Evolutionary conservation across 2,329 filamentous ascomycete genomes (phyloP), one percentile per base, ranked within the genome.

Genomic region (Xylariaceae sp.): DNA sequence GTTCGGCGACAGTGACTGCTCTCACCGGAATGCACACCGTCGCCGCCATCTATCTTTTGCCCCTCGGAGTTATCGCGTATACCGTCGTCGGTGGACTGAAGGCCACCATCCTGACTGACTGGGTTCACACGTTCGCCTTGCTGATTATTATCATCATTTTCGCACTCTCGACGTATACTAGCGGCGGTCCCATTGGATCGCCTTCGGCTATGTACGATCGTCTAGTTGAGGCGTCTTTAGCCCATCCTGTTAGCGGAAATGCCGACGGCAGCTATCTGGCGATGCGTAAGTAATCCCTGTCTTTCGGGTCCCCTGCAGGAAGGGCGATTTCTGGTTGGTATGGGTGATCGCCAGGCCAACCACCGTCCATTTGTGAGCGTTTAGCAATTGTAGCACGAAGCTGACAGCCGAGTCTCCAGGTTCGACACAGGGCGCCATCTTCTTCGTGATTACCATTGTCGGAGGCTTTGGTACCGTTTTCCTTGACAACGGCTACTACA

Each of bases 401-500:
- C 53, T 58, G 22, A 60, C 34, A 2, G 30, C 21, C 36, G 18
- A n/a, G n/a, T 21, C 13, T 39, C 1, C 10, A 61, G 59, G 55
- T 22, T 90, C 86, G 1, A 82, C 80, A 54, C 85, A 92, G 63
- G 91, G 91, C 5, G 88, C 83, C 39, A 88, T 94, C 56, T 95
- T 95, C 76, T 95, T 95, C 70, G 84, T 95, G 36, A 95, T 95
- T 72, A 95, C 95, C 71, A 86, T 89, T 45, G 86, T 92, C 34
- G 89, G 89, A 39, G 92, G 92, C 71, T 94, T 92, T 56, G 86
- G 80, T 54, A 91, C 88, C 1, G 88, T 95, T 3, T 95, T 95
- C 74, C 78, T 90, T 42, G 90, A 95, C 66, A 92, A 92, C 60
- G 86, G 87, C 15, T 95, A 95, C 74, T 95, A 91, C 73, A 94